Base-by-base conservation (phyloP, 2,329 filamentous ascomycete species). In the Fusarium sp. region DNA sequence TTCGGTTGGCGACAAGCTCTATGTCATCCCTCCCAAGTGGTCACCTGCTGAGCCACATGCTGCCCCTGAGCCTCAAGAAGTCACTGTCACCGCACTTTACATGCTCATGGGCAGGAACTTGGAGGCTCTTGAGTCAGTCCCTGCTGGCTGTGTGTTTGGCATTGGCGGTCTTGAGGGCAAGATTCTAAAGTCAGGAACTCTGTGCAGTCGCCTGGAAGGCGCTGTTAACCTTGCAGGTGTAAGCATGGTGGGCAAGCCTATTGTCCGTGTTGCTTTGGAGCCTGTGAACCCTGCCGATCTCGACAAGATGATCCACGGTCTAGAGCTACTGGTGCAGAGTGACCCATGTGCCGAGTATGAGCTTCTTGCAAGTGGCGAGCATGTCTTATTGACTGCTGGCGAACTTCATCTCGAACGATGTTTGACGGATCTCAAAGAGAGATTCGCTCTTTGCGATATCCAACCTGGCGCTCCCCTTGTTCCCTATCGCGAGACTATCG, bases 271-370 rank as follows among this genome's bases (percentile, higher is more conserved):
- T 22, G 95, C 97, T 0, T 86, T 99, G n/a, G 97, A 99, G 81
- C 97, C 97, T 0, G 92, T 91, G 65, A 97, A 97, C 81, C 97
- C 97, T 0, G 92, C 91, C 30, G 95, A 99, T 80, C 87, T 99
- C 25, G 93, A 97, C 81, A 98, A 97, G 85, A 97, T 99, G 95
- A 95, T 99, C 66, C 89, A 90, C 7, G 97, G 97, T 0, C 86
- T 99, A 62, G 92, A 92, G 71, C 86, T 99, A 20, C 90, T 99
- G 1, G 95, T 98, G 35, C 95, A 98, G 80, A 97, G 95, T 78
- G 97, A 99, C 79, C 96, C 97, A 0, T 98, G 97, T 79, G 97
- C 96, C 15, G 92, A 97, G 81, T 99, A 99, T 78, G 95, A 98
- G 81, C 94, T 97, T 60, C 92, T 98, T 62, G 90, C 92, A 66